Evolutionary conservation across 2,329 filamentous ascomycete genomes (phyloP).

Genomic region (Calonectria henricotiae): DNA sequence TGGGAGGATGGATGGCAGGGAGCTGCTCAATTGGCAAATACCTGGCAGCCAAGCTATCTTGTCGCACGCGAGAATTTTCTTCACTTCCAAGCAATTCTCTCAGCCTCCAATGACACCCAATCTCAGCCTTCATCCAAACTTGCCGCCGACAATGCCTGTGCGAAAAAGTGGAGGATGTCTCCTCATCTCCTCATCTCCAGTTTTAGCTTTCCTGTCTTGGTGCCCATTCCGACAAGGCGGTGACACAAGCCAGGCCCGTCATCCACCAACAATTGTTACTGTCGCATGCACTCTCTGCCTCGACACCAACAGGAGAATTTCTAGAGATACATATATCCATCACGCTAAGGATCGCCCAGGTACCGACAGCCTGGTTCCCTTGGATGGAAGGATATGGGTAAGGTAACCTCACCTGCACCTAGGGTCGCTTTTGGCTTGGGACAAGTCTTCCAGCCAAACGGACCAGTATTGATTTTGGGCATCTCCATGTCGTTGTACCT

Average conservation of each 20-base stretch:
- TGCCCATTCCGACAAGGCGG: slow-evolving; percentile 26
- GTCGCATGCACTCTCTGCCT: slow-evolving; percentile 15
- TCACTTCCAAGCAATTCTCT: too few species aligned
- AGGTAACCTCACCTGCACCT: slow-evolving; percentile 30
- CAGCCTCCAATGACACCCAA: slow-evolving; percentile 7
- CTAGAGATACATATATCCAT: slow-evolving; percentile 7
- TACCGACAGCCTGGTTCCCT: slow-evolving; percentile 31
- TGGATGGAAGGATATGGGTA: slow-evolving; percentile 21
- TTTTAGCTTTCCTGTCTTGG: slow-evolving; percentile 19
- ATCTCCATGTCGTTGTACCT: background rate
- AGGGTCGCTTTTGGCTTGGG: slow-evolving; percentile 24
- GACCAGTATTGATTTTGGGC: background rate
- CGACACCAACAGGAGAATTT: slow-evolving; percentile 28
- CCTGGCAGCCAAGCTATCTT: background rate
- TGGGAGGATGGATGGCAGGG: background rate
- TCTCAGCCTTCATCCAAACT: background rate
- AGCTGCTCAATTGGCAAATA: background rate
- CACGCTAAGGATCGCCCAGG: slow-evolving; percentile 24
- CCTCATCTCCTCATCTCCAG: slow-evolving; percentile 18
- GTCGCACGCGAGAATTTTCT: background rate
- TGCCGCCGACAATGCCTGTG: slow-evolving; percentile 20
- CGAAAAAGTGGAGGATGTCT: slow-evolving; percentile 29
- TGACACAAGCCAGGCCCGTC: slow-evolving; percentile 32
- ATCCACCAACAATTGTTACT: slow-evolving; percentile 7
- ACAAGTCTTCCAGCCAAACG: background rate